These are phyloP conservation scores for Aureobasidium leucospermi DNA, from an alignment of 2,329 filamentous ascomycete species.

Conservation along the genomic window DNA sequence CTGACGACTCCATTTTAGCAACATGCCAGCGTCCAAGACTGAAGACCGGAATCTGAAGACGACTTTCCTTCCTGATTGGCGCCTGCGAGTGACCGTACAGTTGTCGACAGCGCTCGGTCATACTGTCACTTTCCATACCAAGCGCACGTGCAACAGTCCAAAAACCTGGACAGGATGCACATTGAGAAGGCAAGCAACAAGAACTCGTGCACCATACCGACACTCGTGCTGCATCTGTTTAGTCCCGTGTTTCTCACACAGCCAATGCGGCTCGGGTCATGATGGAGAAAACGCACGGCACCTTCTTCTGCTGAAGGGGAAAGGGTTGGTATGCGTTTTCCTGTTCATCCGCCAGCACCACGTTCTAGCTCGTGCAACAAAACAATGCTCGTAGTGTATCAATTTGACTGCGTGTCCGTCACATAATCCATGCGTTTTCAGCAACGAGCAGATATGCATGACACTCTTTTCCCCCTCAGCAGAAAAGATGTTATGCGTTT, in stretches of 20 bases:
- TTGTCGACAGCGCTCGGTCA: not conserved
- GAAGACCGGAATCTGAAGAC: not conserved
- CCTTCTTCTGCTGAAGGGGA: not conserved
- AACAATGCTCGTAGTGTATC: too few relatives aligned
- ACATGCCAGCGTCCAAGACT: not conserved
- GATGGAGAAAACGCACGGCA: not conserved
- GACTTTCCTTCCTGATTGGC: not conserved
- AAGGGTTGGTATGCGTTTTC: not conserved
- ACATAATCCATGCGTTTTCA: not conserved
- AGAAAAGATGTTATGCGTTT: not conserved
- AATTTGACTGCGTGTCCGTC: too few relatives aligned
- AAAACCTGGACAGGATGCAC: not conserved
- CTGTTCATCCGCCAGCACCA: not conserved
- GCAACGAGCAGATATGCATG: not conserved
- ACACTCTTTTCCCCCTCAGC: not conserved
- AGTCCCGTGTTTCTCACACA: not conserved
- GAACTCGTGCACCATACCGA: too few relatives aligned
- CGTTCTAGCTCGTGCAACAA: not conserved
- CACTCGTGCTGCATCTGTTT: too few relatives aligned
- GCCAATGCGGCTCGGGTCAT: not conserved
- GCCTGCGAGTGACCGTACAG: not conserved
- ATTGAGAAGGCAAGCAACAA: too few relatives aligned
- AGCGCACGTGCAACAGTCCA: not conserved
- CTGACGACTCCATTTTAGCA: too few relatives aligned
- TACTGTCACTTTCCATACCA: not conserved